These are phyloP conservation scores for Geotrichum candidum DNA, from an alignment of 1,139 yeast species.

Conservation along the genomic window DNA sequence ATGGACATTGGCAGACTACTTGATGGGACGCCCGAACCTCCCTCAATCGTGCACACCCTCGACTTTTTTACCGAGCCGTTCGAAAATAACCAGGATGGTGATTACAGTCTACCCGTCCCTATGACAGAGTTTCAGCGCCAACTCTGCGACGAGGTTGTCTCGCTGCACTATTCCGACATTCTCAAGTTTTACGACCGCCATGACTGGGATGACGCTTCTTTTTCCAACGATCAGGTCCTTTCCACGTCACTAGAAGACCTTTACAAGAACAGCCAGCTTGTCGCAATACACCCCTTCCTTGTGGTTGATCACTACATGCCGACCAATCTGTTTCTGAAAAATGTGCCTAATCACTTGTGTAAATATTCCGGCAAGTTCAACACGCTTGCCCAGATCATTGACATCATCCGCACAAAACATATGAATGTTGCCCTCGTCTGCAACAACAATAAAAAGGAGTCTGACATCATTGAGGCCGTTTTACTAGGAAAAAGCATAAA, in stretches of 20 bases:
- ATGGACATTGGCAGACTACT: slow-evolving; percentile 76
- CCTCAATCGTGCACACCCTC: slow-evolving; percentile 44
- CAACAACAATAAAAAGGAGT: slow-evolving; percentile 28
- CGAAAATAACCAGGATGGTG: slow-evolving; percentile 29
- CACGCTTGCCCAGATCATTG: slow-evolving; percentile 50
- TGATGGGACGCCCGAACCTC: slow-evolving; percentile 83
- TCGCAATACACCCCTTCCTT: slow-evolving; percentile 83
- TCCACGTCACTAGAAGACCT: slow-evolving; percentile 57
- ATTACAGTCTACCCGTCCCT: slow-evolving; percentile 77
- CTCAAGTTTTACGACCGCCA: slow-evolving; percentile 73
- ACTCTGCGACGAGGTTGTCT: slow-evolving; percentile 83
- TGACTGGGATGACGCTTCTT: not conserved
- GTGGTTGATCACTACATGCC: slow-evolving; percentile 84
- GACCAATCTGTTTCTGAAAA: slow-evolving; percentile 67
- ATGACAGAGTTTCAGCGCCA: slow-evolving; percentile 86
- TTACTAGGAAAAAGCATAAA: slow-evolving; percentile 62
- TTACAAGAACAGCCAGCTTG: slow-evolving; percentile 67
- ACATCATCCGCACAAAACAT: slow-evolving; percentile 37
- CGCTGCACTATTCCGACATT: slow-evolving; percentile 86
- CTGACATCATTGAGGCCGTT: slow-evolving; percentile 75
- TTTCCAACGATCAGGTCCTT: slow-evolving; percentile 43
- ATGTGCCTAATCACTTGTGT: slow-evolving; percentile 65
- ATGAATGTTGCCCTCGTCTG: slow-evolving; percentile 48
- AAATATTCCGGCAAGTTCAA: slow-evolving; percentile 84
- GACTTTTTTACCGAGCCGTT: slow-evolving; percentile 16